phyloP scores from a whole-genome alignment of 2,329 filamentous ascomycete species.

The Stagonosporopsis cucurbitacearum region DNA sequence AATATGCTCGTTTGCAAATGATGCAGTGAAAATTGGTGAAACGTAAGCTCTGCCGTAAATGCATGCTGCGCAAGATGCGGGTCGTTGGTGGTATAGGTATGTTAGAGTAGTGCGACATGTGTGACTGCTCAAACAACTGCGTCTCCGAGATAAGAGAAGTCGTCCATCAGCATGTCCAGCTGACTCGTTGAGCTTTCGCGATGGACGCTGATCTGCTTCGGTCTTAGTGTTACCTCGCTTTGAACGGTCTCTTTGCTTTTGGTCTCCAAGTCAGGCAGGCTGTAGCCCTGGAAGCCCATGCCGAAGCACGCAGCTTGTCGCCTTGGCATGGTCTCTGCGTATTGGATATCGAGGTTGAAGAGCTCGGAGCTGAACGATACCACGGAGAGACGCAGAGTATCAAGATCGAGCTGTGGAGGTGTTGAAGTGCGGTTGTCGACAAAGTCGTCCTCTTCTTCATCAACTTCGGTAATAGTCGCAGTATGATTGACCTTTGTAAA shows the following conservation, averaged over 20 bases:
- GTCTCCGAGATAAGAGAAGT: conserved; percentile 45
- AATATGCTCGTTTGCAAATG: neutral
- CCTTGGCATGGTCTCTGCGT: conserved; percentile 30
- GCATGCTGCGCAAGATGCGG: neutral
- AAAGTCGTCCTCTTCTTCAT: conserved; percentile 6
- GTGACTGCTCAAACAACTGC: conserved; percentile 30
- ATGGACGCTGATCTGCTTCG: conserved; percentile 24
- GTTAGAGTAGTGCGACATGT: neutral
- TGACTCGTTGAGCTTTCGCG: conserved; percentile 34
- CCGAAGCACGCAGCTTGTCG: conserved; percentile 44
- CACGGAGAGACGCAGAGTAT: conserved; percentile 33
- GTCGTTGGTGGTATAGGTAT: neutral
- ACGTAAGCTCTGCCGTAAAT: neutral
- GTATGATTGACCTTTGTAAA: conserved; percentile 15
- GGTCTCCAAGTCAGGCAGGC: conserved; percentile 38
- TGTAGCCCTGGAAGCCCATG: conserved; percentile 44
- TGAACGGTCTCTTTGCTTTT: conserved; percentile 35
- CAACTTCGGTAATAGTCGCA: conserved; percentile 12
- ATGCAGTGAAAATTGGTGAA: neutral
- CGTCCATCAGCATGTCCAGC: conserved; percentile 36
- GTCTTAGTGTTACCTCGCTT: conserved; percentile 23
- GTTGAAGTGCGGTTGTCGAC: conserved; percentile 20
- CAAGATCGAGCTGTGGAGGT: conserved; percentile 34
- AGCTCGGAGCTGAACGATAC: conserved; percentile 36
- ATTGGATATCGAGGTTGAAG: conserved; percentile 36